These are phyloP conservation scores for Fusarium penzigii DNA, from an alignment of 2,329 filamentous ascomycete species.

Conservation along the genomic window DNA sequence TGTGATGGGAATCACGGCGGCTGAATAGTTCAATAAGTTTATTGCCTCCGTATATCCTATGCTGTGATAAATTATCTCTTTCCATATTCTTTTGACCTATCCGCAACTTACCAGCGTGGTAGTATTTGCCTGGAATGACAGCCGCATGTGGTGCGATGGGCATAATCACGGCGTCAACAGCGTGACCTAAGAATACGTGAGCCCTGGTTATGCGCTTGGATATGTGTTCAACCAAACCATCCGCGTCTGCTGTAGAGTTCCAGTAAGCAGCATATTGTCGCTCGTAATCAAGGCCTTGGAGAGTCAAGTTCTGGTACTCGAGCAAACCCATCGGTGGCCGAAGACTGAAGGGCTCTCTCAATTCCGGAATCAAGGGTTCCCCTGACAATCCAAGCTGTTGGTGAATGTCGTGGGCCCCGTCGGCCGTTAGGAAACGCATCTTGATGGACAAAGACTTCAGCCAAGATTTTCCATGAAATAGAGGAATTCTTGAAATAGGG, in stretches of 20 bases:
- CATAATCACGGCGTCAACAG: conserved; percentile 57
- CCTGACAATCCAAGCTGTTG: conserved; percentile 54
- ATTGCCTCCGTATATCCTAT: conserved; percentile 40
- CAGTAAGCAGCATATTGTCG: conserved; percentile 64
- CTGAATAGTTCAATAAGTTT: conserved; percentile 59
- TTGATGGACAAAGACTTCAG: no score
- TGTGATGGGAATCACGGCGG: conserved; percentile 56
- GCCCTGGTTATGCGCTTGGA: background rate
- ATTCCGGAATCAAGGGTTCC: conserved; percentile 50
- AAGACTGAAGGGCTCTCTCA: conserved; percentile 34
- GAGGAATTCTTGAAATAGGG: no score
- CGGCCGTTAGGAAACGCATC: conserved; percentile 33
- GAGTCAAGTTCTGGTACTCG: conserved; percentile 46
- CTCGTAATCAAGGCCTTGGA: conserved; percentile 55
- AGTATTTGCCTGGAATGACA: conserved; percentile 47
- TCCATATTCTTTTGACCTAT: fast-evolving
- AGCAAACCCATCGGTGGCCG: conserved; percentile 26
- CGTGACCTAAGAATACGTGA: conserved; percentile 33
- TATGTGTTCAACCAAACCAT: conserved; percentile 37
- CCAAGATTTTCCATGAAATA: no score
- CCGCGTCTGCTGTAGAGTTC: conserved; percentile 55
- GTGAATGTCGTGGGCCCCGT: conserved; percentile 41
- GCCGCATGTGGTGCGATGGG: conserved; percentile 53
- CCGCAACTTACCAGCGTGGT: conserved; percentile 25
- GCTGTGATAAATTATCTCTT: background rate